These are phyloP conservation scores for Candida multigemmis DNA, from an alignment of 805 yeast genomes.

Conservation along the genomic window DNA sequence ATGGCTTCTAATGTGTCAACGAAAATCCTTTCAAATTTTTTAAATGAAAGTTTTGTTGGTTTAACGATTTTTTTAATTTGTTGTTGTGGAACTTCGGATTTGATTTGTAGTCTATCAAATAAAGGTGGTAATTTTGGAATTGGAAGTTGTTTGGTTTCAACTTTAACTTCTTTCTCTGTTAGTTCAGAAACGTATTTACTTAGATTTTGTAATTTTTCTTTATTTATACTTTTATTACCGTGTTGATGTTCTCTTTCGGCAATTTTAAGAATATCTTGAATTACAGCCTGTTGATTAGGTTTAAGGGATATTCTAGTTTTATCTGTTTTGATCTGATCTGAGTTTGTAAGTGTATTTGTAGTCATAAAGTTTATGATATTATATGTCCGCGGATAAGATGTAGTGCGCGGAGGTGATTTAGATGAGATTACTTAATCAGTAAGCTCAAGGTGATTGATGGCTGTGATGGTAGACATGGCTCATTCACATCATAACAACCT, in stretches of 20 bases:
- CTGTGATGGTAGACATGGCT: too few species aligned
- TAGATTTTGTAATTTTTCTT: slow-evolving; percentile 24
- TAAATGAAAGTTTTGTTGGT: slow-evolving; percentile 14
- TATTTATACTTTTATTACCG: slow-evolving; percentile 29
- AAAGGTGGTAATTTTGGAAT: slow-evolving; percentile 21
- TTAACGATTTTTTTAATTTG: slow-evolving; percentile 1
- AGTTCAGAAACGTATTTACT: slow-evolving; percentile 14
- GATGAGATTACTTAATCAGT: too few species aligned
- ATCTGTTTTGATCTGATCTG: not conserved
- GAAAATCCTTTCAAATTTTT: slow-evolving; percentile 17
- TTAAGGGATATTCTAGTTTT: not conserved
- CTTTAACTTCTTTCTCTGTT: slow-evolving; percentile 2
- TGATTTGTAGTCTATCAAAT: slow-evolving; percentile 11
- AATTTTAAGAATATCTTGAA: slow-evolving; percentile 16
- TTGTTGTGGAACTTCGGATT: not conserved
- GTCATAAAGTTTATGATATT: too few species aligned
- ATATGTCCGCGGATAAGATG: too few species aligned
- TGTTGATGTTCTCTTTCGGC: slow-evolving; percentile 27
- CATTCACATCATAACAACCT: too few species aligned
- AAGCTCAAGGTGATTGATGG: too few species aligned
- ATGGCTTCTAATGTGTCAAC: slow-evolving; percentile 23
- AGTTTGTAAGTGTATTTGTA: too few species aligned
- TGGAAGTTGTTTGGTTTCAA: slow-evolving; percentile 6
- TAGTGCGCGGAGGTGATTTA: too few species aligned
- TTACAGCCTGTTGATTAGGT: slow-evolving; percentile 12